Conservation (phyloP, 2,329 filamentous ascomycete genomes). For the Fusarium nygamai region DNA sequence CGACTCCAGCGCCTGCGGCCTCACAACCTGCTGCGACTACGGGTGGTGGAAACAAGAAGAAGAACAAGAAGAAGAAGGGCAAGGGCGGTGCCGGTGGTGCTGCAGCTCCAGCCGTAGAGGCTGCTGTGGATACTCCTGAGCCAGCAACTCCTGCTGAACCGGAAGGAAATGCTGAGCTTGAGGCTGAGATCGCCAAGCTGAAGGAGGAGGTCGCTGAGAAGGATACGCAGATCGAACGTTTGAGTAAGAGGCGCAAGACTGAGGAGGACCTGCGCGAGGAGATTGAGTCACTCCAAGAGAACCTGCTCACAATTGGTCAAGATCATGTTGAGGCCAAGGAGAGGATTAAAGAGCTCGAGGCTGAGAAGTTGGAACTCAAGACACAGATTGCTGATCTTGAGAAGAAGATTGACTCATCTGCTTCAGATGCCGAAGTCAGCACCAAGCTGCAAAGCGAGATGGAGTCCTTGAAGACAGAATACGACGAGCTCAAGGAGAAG, state of each 20-base stretch:
- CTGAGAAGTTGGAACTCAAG: constrained; percentile 74
- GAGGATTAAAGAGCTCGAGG: constrained; percentile 74
- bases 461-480: constrained; percentile 61
- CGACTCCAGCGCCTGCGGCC: constrained; percentile 38
- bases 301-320: constrained; percentile 80
- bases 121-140: constrained; percentile 51
- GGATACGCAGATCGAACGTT: constrained; percentile 75
- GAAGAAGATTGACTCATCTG: constrained; percentile 66
- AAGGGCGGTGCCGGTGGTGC: constrained; percentile 69
- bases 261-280: constrained; percentile 86
- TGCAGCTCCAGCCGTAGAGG: constrained; percentile 46
- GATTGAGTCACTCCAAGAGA: constrained; percentile 83
- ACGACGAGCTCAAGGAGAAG: constrained; percentile 76
- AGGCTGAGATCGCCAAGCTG: constrained; percentile 60
- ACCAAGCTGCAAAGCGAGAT: constrained; percentile 71
- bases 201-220: constrained; percentile 69
- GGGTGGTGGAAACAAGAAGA: constrained; percentile 66
- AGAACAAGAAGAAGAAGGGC: constrained; percentile 86
- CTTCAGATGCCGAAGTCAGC: constrained; percentile 54
- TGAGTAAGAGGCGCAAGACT: constrained; percentile 75
- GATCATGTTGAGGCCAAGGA: constrained; percentile 88
- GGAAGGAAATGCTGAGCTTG: constrained; percentile 51
- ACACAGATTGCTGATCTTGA: constrained; percentile 73
- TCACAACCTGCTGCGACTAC: constrained; percentile 41
- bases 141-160: constrained; percentile 44